Base-by-base conservation (phyloP, 2,329 filamentous ascomycete genomes). In the Colletotrichum orbiculare region DNA sequence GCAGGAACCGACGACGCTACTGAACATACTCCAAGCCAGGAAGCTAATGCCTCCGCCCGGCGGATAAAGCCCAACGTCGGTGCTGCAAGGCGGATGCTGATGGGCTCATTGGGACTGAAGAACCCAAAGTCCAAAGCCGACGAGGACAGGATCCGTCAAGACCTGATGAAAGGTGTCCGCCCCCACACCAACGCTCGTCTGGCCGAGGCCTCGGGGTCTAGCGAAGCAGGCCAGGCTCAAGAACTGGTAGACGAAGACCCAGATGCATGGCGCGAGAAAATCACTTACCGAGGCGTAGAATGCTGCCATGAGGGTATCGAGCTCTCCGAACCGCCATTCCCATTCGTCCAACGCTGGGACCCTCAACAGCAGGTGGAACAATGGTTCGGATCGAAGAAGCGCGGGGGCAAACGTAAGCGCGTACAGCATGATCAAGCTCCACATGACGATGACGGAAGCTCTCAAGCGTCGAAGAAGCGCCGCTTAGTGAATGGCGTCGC, bases 261-360 rank as follows among this genome's bases (percentile, higher is more conserved):
- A 1, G 84, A 91, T 37, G 83, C 86, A 25, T 97, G 94, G 94
- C 87, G 87, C 69, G 80, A 87, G 5, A 93, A 89, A 69, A 89
- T 97, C 65, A 85, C 81, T 10, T 88, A 97, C 66, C 85, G 87
- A 33, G 94, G 93, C 25, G 92, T 96, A 1, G 95, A 98, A 75
- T 97, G 94, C 76, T 87, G 89, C 67, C 84, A 91, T n/a, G 85
- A 91, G 37, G 85, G 83, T 6, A 79, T 93, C 43, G 79, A 85
- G 38, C 81, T 97, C 49, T 91, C 86, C 57, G 85, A 92, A 39
- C 94, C 95, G 0, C 92, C 94, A 0, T 97, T 96, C 72, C 94
- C 94, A 0, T 97, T 97, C 75, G 83, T 91, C 13, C 94, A 97
- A 75, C 87, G 92, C 50, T 97, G 94, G 95, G 93, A 97, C 76